These are phyloP conservation scores for Zostera marina DNA, from an alignment of 116 monocot species.

Conservation along the genomic window DNA sequence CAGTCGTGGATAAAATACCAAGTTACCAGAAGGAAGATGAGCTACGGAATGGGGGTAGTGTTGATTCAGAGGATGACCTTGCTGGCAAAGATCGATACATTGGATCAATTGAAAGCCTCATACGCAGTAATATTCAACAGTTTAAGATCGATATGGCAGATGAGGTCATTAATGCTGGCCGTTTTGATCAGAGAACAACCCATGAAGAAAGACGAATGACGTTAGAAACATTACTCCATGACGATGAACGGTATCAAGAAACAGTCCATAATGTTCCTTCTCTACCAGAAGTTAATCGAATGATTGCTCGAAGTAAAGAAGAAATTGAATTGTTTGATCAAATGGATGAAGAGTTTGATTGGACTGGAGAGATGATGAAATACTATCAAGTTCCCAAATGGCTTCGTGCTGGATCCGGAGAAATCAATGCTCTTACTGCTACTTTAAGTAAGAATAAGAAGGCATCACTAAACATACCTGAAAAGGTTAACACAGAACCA, in stretches of 20 bases:
- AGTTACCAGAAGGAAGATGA: conserved; percentile 95
- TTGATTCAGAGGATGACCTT: conserved; percentile 79
- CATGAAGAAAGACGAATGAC: conserved; percentile 95
- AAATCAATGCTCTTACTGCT: conserved; percentile 47
- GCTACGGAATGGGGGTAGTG: conserved; percentile 56
- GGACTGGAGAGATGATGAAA: conserved; percentile 72
- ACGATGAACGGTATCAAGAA: conserved; percentile 89
- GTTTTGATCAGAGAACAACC: conserved; percentile 93
- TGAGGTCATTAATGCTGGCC: conserved; percentile 97
- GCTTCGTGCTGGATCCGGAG: conserved; percentile 64
- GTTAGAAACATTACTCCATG: conserved; percentile 79
- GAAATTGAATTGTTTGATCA: conserved; percentile 93
- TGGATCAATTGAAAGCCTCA: conserved; percentile 89
- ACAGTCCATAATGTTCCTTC: conserved; percentile 90
- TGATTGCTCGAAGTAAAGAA: conserved; percentile 87
- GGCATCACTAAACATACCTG: conserved; percentile 49
- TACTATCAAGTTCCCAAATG: conserved; percentile 77
- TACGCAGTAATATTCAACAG: conserved; percentile 88
- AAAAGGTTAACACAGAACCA: conserved; percentile 22
- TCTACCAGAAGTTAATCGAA: conserved; percentile 72
- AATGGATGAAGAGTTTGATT: conserved; percentile 95
- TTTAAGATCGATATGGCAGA: conserved; percentile 98
- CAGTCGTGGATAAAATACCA: conserved; percentile 83
- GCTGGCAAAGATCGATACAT: conserved; percentile 82
- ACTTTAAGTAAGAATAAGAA: conserved; percentile 76